These are phyloP conservation scores for Terana coerulea DNA, from an alignment of 768 basidiomycete species.

Conservation along the genomic window DNA sequence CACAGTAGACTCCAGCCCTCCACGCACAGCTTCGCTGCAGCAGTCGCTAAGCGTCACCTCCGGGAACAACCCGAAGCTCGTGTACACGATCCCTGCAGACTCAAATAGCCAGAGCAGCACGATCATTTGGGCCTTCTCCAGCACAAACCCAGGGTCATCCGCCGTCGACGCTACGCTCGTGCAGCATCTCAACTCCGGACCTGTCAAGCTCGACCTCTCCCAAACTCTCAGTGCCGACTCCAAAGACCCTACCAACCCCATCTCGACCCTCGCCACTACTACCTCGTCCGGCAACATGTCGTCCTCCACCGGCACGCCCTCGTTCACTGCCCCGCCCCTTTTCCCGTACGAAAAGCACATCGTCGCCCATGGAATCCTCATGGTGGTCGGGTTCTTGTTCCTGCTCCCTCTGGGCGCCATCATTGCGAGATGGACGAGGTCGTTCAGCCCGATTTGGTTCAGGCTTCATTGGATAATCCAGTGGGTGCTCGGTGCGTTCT, in stretches of 20 bases:
- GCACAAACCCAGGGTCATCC: conserved; percentile 42
- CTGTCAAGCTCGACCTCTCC: conserved; percentile 44
- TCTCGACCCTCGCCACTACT: conserved; percentile 12
- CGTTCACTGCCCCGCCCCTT: conserved; percentile 16
- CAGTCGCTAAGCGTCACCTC: conserved; percentile 30
- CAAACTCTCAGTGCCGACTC: conserved; percentile 26
- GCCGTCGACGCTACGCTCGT: conserved; percentile 40
- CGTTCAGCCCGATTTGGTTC: conserved; percentile 42
- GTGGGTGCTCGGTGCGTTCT: conserved; percentile 31
- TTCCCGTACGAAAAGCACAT: conserved; percentile 47
- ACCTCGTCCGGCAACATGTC: background rate
- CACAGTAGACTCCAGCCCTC: conserved; percentile 47
- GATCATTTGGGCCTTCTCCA: conserved; percentile 61
- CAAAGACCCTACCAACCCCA: conserved; percentile 12
- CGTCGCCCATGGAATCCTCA: conserved; percentile 50
- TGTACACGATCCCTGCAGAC: conserved; percentile 48
- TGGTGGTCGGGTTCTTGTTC: conserved; percentile 49
- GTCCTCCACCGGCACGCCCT: background rate
- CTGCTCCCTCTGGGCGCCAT: conserved; percentile 56
- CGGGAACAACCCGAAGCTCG: conserved; percentile 41
- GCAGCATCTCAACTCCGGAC: conserved; percentile 46
- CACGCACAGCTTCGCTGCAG: conserved; percentile 43
- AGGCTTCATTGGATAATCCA: conserved; percentile 46
- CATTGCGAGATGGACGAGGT: conserved; percentile 51
- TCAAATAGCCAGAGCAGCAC: conserved; percentile 31